A percentile compares a stretch with the other conserved stretches of the same genome.
Conservation (phyloP, 192 early-diverging fungal species). For the Podila verticillata region DNA sequence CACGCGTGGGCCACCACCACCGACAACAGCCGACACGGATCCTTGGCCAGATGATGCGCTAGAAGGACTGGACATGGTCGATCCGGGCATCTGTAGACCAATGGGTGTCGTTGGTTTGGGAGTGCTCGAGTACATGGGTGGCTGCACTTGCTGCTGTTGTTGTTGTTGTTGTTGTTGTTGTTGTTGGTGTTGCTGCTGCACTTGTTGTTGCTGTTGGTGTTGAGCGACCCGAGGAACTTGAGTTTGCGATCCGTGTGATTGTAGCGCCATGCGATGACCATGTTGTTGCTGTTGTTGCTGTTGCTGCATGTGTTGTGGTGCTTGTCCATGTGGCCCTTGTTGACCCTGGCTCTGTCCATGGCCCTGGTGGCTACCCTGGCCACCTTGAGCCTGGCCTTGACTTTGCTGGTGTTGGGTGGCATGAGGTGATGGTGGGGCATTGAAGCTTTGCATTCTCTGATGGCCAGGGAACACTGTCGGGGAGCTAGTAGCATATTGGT, state of each 20-base stretch:
- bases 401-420: constrained; percentile 1
- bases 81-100: not conserved
- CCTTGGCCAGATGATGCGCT: constrained; percentile 1
- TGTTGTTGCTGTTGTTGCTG: not conserved
- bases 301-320: not conserved
- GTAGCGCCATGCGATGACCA: not conserved
- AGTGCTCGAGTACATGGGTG: not conserved
- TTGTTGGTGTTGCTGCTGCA: not conserved
- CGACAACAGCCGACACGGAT: not conserved
- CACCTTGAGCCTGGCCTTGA: not conserved
- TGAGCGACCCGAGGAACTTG: no score
- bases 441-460: constrained; percentile 20
- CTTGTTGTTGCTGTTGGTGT: not conserved
- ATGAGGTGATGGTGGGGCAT: constrained; percentile 1
- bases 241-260: no score
- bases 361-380: not conserved
- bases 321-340: not conserved
- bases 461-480: not conserved
- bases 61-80: not conserved
- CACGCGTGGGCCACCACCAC: constrained; percentile 1
- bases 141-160: not conserved
- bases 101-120: not conserved
- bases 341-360: not conserved
- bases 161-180: not conserved
- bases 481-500: constrained; percentile 2